Conservation (phyloP, 1,139 yeast species). For the Hemisphaericaspora subhashii region DNA sequence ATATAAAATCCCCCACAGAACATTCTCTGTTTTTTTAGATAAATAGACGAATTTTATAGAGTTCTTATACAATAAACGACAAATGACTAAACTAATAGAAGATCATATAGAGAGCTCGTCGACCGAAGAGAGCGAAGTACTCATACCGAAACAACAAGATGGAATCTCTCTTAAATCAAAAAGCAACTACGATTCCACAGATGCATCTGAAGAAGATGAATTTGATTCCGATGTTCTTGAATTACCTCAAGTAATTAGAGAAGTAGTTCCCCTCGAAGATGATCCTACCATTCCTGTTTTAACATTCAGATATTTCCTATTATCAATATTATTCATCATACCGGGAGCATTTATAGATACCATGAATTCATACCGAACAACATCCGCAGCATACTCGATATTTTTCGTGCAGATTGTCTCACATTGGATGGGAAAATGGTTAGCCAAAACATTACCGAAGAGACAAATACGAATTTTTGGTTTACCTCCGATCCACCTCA, state of each 20-base stretch:
- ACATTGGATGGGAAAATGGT: constrained; percentile 44
- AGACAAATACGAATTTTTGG: constrained; percentile 19
- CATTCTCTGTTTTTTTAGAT: too few species aligned
- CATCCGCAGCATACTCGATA: constrained; percentile 47
- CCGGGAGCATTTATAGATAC: constrained; percentile 53
- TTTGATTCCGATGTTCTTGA: constrained; percentile 16
- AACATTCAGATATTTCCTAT: constrained; percentile 42
- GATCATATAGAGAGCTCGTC: neutral
- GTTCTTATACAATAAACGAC: neutral
- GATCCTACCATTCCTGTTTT: constrained; percentile 36
- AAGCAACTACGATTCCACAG: constrained; percentile 1
- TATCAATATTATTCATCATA: constrained; percentile 38
- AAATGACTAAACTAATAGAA: neutral
- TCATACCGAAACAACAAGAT: constrained; percentile 3
- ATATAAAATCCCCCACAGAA: too few species aligned
- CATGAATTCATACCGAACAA: constrained; percentile 48
- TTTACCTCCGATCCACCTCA: constrained; percentile 23
- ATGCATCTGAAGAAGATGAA: constrained; percentile 6
- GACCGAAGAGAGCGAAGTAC: constrained; percentile 2
- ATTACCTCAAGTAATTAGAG: constrained; percentile 32
- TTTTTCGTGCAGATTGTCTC: constrained; percentile 46
- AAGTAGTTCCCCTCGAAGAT: constrained; percentile 34
- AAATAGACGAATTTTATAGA: neutral
- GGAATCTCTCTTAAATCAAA: neutral
- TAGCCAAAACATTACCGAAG: constrained; percentile 34